phyloP scores from a whole-genome alignment of 805 yeast genomes.

The Lipomyces yamanashiensis region DNA sequence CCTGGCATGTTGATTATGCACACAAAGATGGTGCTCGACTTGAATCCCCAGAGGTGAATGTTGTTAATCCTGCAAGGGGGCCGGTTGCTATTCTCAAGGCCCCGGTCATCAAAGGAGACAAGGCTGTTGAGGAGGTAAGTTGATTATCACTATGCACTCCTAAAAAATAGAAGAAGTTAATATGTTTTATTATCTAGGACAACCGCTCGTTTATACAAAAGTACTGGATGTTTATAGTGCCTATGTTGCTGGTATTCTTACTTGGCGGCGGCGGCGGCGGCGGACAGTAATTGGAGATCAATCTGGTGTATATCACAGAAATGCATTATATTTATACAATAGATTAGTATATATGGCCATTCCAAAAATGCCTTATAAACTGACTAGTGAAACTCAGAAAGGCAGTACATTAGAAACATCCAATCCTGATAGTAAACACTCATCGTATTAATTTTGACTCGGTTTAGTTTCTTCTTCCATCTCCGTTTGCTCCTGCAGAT shows the following conservation, averaged over 20 bases:
- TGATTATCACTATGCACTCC: background rate
- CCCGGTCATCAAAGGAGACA: constrained; percentile 15
- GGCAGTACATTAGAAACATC: no score
- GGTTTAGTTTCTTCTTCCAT: no score
- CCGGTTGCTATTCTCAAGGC: constrained; percentile 24
- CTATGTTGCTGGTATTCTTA: constrained; percentile 30
- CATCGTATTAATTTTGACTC: no score
- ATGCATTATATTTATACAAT: background rate
- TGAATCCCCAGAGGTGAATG: background rate
- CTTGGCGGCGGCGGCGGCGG: constrained; percentile 36
- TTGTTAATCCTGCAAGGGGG: constrained; percentile 11
- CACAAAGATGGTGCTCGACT: background rate
- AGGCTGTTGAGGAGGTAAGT: constrained; percentile 5
- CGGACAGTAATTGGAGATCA: background rate
- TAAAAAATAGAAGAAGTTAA: background rate
- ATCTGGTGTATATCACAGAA: background rate
- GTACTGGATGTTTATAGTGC: constrained; percentile 36
- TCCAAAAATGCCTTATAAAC: no score
- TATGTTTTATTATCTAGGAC: constrained; percentile 2
- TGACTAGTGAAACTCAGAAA: no score
- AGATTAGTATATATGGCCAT: no score
- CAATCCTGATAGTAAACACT: no score
- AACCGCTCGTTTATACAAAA: constrained; percentile 34
- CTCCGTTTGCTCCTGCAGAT: no score
- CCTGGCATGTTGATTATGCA: constrained; percentile 30